Evolutionary conservation across 169 alveolate genomes (phyloP).

Genomic region (Plasmodium cynomolgi): DNA sequence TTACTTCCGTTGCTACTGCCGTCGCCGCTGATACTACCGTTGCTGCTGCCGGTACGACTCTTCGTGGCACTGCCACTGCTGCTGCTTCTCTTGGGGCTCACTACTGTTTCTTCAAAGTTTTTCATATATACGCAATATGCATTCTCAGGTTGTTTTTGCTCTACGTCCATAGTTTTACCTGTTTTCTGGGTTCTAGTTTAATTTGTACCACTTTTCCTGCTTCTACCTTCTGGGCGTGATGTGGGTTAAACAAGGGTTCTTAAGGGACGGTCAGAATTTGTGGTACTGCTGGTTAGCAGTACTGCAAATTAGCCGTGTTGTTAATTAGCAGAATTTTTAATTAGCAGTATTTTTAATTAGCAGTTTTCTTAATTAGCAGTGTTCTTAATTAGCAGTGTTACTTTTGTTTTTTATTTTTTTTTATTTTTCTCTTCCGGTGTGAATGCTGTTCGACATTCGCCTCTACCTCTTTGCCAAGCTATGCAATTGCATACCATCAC

Average conservation of each 20-base stretch:
- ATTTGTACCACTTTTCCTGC: background rate
- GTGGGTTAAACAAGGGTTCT: background rate
- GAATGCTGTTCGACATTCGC: background rate
- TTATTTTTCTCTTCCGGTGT: background rate
- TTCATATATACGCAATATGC: background rate
- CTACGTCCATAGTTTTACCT: slow-evolving; percentile 4
- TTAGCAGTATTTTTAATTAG: no score
- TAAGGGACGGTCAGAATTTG: background rate
- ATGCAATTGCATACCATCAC: slow-evolving; percentile 13
- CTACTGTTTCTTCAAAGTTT: slow-evolving; percentile 4
- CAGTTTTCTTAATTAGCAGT: background rate
- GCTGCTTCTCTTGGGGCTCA: slow-evolving; percentile 1
- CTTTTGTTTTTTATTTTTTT: background rate
- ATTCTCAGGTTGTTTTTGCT: slow-evolving; percentile 2
- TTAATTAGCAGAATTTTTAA: no score
- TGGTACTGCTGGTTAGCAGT: background rate
- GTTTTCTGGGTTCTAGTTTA: background rate
- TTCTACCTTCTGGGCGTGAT: background rate
- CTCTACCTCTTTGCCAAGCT: background rate
- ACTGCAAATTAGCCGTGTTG: background rate
- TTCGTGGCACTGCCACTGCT: background rate
- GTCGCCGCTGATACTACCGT: background rate
- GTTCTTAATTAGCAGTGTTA: background rate
- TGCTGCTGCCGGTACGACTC: background rate
- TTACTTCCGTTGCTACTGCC: background rate